Base-by-base conservation (phyloP, 2,329 filamentous ascomycete genomes). In the Onygena corvina region DNA sequence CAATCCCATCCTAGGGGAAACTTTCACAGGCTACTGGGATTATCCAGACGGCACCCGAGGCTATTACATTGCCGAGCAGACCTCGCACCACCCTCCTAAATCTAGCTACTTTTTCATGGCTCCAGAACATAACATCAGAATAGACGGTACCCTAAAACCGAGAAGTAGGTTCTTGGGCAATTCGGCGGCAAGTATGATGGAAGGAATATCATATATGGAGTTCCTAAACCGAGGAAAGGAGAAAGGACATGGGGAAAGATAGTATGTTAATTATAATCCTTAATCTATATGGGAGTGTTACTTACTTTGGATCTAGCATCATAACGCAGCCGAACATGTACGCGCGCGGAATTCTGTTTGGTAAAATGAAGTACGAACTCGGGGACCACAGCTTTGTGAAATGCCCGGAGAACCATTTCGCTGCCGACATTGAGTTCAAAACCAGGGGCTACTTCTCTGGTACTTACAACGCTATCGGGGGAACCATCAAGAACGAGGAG, bases 31-130 rank as follows among this genome's bases (percentile, higher is more conserved):
- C 67, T 95, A 92, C 67, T 98, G 92, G 92, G 85, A 95, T 58
- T 83, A 94, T 54, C 77, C 83, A 11, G 84, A 93, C 66, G 74
- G 81, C 14, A 94, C 86, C 27, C 81, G 79, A 57, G 90, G 86
- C 54, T 98, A 94, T 71, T 98, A 98, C 70, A 87, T 98, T 58
- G 81, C 90, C 44, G 92, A 98, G 68, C 92, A 98, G 68, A 98
- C 92, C 1, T 96, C 89, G 23, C 92, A 98, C 65, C 92, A 98
- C 63, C 92, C 92, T 27, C 92, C 92, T 23, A 98, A 98, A 71
- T 96, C 90, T 42, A 94, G 88, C 68, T 98, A 98, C 72, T 98
- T 98, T 67, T 98, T 94, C 71, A 89, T 94, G 82, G 89, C 86
- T 0, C 92, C 92, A 2, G 81, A 94, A 49, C 87, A 96, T 62